Base-by-base conservation (phyloP, 768 basidiomycete species). In the Boletus patriciae region DNA sequence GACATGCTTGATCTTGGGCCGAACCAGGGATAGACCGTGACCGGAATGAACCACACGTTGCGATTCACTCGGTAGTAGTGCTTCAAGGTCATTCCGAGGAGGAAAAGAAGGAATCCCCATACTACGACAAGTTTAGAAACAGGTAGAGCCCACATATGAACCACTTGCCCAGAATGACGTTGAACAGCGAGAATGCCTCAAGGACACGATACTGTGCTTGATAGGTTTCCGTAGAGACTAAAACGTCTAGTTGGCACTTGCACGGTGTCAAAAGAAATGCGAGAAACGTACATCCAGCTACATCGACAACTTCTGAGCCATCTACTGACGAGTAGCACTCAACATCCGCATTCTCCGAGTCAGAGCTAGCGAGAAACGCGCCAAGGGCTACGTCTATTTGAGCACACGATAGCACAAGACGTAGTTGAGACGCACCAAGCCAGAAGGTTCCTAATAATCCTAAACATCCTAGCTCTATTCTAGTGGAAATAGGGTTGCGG, bases 201-300 rank as follows among this genome's bases (percentile, higher is more conserved):
- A 93, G 77, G 19, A 92, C 90, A 29, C 86, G 84, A 69, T 92
- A 92, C 77, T 92, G 91, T n/a, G 90, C 90, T 62, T 91, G 91
- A 70, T 87, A 93, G 58, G 88, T 88, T 64, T 90, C 87, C 23
- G 90, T 92, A 54, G 88, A 85, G 74, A 92, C 91, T 92, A 16
- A 64, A 18, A 19, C 10, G 31, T 38, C 52, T 47, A 23, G 40
- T 62, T 43, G 37, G 54, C 63, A 43, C 46, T 27, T 19, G 4
- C 6, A 19, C 6, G 9, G 19, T 12, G 27, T 58, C 63, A 50
- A 44, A 42, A 37, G 38, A 48, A 51, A 50, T 37, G 23, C 3
- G 21, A 44, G 18, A 41, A 38, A 78, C 88, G 74, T 66, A 91
- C 90, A 91, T 60, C 80, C 83, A 52, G 86, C 82, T 54, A 83